Evolutionary conservation across 2,329 filamentous ascomycete genomes (phyloP), one percentile per base, ranked within the genome.

Genomic region (Aspergillus floridensis): DNA sequence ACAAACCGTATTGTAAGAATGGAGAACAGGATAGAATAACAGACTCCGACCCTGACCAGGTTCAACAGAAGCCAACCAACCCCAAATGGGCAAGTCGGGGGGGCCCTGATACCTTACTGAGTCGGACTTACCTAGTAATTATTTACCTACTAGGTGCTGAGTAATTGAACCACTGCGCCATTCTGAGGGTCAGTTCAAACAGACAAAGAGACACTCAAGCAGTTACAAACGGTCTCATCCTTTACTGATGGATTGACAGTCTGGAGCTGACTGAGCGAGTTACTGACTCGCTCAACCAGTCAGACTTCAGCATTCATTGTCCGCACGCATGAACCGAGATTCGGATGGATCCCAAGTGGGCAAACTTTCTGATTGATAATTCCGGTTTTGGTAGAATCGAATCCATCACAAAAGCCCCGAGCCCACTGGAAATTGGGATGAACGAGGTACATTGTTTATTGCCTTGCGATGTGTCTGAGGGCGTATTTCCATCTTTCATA

Each of bases 361-460:
- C 53, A 55, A 32, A 65, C 60, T 61, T 60, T 61, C 47, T 53
- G 51, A 59, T 52, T 48, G 52, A 58, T 58, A 49, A 52, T 57
- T 59, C 29, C 50, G 49, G 32, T 51, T 46, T 22, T 52, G 16
- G 32, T 14, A 35, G 41, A 44, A 58, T 38, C 26, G 46, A 35
- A 35, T 53, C n/a, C 38, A 44, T 44, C 38, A 44, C 16, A 44
- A 44, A 19, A 16, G 38, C 38, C 38, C 38, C 38, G 38, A 19
- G 14, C 38, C 6, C 38, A 16, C 16, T 44, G 6, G 14, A 44
- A 44, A 44, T 44, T 44, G 16, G 38, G 38, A 44, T 44, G 38
- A 44, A 44, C 38, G 38, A 44, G 38, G 38, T 44, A 44, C 38
- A 44, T 44, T 44, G 38, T 44, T 44, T 44, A 44, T 44, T 44